These are phyloP conservation scores for Solanum lycopersicoides DNA, from an alignment of 257 asterid species.

Conservation along the genomic window DNA sequence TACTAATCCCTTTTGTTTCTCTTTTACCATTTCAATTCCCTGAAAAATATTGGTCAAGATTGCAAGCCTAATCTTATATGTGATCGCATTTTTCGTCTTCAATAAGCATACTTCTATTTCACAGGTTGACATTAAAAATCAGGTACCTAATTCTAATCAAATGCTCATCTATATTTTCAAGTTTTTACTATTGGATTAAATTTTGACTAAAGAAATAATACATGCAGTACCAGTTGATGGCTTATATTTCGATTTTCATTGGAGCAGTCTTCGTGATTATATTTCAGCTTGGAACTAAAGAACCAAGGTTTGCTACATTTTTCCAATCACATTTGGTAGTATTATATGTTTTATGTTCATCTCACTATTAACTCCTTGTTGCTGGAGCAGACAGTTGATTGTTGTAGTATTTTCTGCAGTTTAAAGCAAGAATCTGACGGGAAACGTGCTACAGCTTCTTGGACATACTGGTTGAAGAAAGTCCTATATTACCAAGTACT, in stretches of 20 bases:
- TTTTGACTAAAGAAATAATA: constrained; percentile 2
- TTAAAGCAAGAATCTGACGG: constrained; percentile 44
- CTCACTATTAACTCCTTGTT: neutral
- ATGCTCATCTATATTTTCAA: neutral
- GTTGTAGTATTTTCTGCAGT: constrained; percentile 16
- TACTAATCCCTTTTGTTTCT: neutral
- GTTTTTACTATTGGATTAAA: neutral
- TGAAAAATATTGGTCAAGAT: constrained; percentile 24
- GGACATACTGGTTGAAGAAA: constrained; percentile 77
- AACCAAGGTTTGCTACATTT: constrained; percentile 56
- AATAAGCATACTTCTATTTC: constrained; percentile 26
- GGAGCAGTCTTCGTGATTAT: constrained; percentile 67
- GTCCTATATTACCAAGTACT: constrained; percentile 80
- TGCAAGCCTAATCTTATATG: constrained; percentile 81
- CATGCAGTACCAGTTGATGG: constrained; percentile 81
- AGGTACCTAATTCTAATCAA: constrained; percentile 31
- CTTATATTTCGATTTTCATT: constrained; percentile 61
- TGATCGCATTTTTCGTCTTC: constrained; percentile 64
- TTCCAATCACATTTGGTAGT: neutral
- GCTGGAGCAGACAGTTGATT: too few relatives aligned
- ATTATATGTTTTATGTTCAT: neutral
- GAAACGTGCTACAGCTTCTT: constrained; percentile 41
- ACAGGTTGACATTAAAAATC: constrained; percentile 37
- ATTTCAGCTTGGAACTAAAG: constrained; percentile 70
- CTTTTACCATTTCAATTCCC: neutral